A percentile compares a stretch with the other conserved stretches of the same genome.
These are phyloP conservation scores for Neofusicoccum parvum DNA, from an alignment of 2,329 filamentous ascomycete genomes.

Conservation along the genomic window DNA sequence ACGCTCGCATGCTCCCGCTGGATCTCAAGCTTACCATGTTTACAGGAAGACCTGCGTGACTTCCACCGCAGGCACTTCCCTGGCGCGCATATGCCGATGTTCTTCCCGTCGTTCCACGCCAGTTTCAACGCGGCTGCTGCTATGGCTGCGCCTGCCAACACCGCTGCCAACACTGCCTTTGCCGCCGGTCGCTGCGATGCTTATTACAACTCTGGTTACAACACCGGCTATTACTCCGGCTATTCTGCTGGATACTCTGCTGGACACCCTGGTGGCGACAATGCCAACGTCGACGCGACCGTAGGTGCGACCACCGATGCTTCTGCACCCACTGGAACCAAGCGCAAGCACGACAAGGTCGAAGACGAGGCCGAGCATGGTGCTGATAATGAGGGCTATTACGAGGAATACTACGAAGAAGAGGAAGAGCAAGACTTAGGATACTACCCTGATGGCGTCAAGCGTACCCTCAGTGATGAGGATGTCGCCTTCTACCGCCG, in stretches of 20 bases:
- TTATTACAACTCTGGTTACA: not conserved
- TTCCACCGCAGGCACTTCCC: slow-evolving; percentile 50
- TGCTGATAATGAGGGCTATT: slow-evolving; percentile 33
- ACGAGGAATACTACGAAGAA: slow-evolving; percentile 43
- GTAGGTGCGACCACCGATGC: slow-evolving; percentile 7
- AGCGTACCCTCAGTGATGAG: slow-evolving; percentile 87
- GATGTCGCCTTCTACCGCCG: slow-evolving; percentile 90
- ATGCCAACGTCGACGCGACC: too few species aligned
- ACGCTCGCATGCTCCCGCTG: not conserved
- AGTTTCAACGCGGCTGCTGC: slow-evolving; percentile 5
- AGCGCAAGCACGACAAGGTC: not conserved
- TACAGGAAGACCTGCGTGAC: slow-evolving; percentile 45
- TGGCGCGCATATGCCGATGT: slow-evolving; percentile 36
- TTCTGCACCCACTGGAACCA: not conserved
- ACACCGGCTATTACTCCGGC: not conserved
- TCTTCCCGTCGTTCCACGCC: slow-evolving; percentile 31
- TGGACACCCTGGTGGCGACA: not conserved
- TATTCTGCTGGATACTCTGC: not conserved
- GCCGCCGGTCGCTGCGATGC: slow-evolving; percentile 12
- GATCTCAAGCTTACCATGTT: slow-evolving; percentile 15
- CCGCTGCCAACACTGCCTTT: not conserved
- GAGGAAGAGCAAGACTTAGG: slow-evolving; percentile 69
- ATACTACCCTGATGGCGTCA: slow-evolving; percentile 83
- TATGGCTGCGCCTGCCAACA: not conserved
- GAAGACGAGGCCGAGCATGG: slow-evolving; percentile 11